phyloP scores from a whole-genome alignment of 2,329 filamentous ascomycete species.

The Fusarium miscanthi region DNA sequence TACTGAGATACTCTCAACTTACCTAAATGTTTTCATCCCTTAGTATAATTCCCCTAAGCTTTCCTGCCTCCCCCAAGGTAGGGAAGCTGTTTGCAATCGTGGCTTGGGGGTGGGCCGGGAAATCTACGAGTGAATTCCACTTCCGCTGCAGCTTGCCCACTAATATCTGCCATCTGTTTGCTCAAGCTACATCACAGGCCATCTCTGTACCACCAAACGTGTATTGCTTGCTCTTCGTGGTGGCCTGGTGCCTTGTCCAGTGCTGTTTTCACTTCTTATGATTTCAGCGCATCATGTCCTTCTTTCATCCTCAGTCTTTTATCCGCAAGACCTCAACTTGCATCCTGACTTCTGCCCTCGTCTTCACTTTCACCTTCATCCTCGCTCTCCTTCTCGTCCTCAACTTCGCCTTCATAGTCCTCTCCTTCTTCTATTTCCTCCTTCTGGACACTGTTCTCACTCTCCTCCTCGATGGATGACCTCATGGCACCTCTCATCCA shows the following conservation, averaged over 20 bases:
- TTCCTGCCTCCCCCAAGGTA: background rate
- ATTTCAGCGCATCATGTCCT: fast-evolving
- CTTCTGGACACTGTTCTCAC: no score
- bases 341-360: background rate
- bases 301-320: background rate
- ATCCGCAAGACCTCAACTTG: background rate
- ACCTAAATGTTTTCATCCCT: no score
- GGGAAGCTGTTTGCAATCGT: background rate
- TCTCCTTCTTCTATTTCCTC: no score
- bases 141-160: background rate
- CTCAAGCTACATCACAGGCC: background rate
- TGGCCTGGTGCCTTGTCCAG: background rate
- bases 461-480: background rate
- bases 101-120: background rate
- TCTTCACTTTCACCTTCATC: background rate
- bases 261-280: background rate
- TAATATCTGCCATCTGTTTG: background rate
- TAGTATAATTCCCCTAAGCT: no score
- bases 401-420: background rate
- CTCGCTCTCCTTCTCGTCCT: background rate
- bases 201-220: background rate
- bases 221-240: fast-evolving
- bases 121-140: background rate
- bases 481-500: background rate
- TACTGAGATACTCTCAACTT: no score